Conservation (phyloP, 1,139 yeast genomes). For the Sugiyamaella paludigena region DNA sequence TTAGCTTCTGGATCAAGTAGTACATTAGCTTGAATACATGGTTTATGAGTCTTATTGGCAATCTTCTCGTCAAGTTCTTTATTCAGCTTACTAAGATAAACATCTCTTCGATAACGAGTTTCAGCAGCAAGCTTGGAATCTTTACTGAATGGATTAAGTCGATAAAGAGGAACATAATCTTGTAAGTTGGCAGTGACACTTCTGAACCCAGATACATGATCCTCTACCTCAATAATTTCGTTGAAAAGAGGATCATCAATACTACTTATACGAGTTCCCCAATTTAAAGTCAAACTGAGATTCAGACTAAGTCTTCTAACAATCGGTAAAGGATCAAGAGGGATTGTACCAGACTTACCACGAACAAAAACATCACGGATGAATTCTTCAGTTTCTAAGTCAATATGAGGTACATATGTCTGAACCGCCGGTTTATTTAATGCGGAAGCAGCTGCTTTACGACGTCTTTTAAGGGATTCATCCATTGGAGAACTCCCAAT, state of each 20-base stretch:
- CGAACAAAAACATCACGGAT: constrained; percentile 19
- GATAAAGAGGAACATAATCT: constrained; percentile 58
- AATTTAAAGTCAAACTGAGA: constrained; percentile 55
- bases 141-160: constrained; percentile 36
- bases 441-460: constrained; percentile 53
- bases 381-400: constrained; percentile 41
- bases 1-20: constrained; percentile 30
- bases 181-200: constrained; percentile 62
- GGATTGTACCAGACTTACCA: constrained; percentile 27
- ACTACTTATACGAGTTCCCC: constrained; percentile 54
- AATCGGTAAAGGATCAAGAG: constrained; percentile 43
- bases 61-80: constrained; percentile 33
- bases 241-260: constrained; percentile 45
- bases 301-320: constrained; percentile 54
- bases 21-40: constrained; percentile 49
- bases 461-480: constrained; percentile 49
- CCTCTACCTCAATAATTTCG: constrained; percentile 64
- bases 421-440: constrained; percentile 43
- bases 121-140: constrained; percentile 43
- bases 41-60: constrained; percentile 28
- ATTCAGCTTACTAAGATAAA: constrained; percentile 50
- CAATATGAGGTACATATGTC: constrained; percentile 42
- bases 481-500: constrained; percentile 75
- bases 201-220: constrained; percentile 56
- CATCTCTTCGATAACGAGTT: constrained; percentile 50